Percentiles rank a stretch among this genome's conserved stretches.
These are phyloP conservation scores for Stentor coeruleus DNA, from an alignment of 73 alveolate genomes.

Conservation along the genomic window DNA sequence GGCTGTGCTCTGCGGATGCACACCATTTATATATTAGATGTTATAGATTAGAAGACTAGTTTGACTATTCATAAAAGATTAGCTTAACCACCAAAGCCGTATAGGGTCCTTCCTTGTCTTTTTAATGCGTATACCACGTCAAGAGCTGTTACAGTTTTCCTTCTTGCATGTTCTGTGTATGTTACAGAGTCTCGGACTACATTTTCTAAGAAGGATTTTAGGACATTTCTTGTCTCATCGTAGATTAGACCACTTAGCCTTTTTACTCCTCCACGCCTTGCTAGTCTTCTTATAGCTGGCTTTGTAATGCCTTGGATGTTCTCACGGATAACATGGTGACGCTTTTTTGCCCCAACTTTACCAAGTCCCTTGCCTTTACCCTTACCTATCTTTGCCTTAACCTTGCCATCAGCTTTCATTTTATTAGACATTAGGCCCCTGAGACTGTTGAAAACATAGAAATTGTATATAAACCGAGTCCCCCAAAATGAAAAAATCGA, in stretches of 20 bases:
- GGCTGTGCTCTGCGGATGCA: conserved; percentile 55
- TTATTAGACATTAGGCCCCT: too few relatives aligned
- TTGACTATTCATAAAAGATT: too few relatives aligned
- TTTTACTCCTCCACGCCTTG: conserved; percentile 91
- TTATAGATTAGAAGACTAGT: too few relatives aligned
- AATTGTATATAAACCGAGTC: too few relatives aligned
- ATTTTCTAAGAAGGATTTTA: conserved; percentile 44
- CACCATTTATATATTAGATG: conserved; percentile 47
- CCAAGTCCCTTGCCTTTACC: conserved; percentile 25
- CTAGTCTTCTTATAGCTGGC: conserved; percentile 87
- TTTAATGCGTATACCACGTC: conserved; percentile 71
- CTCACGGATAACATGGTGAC: not conserved
- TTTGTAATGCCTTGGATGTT: conserved; percentile 65
- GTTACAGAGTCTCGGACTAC: conserved; percentile 53
- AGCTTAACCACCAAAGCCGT: too few relatives aligned
- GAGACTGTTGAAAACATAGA: too few relatives aligned
- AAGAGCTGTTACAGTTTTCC: conserved; percentile 58
- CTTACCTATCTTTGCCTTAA: too few relatives aligned
- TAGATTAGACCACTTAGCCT: conserved; percentile 72
- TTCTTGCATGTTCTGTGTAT: conserved; percentile 57
- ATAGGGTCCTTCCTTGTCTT: too few relatives aligned
- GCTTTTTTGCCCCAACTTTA: not conserved
- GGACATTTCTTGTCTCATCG: conserved; percentile 61
- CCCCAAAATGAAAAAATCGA: too few relatives aligned
- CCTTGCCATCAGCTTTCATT: too few relatives aligned